phyloP scores from a whole-genome alignment of 176 grass and related monocot species.

The Oryza glumipatula region DNA sequence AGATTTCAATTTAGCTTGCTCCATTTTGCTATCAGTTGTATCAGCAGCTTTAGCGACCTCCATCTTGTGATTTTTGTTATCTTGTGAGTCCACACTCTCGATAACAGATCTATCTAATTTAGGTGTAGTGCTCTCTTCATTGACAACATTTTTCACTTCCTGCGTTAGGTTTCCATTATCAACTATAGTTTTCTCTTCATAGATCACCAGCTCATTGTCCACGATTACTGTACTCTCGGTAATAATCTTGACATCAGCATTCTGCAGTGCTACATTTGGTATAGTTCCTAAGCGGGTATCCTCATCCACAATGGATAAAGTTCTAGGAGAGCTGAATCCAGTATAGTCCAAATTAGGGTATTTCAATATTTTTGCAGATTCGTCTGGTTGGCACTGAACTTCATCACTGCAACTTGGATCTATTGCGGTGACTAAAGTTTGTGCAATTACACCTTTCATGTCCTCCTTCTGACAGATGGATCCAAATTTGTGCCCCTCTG shows the following conservation, averaged over 20 bases:
- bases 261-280: slow-evolving; percentile 39
- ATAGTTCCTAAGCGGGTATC: slow-evolving; percentile 35
- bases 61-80: slow-evolving; percentile 36
- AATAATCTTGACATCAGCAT: slow-evolving; percentile 60
- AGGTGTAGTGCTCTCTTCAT: slow-evolving; percentile 52
- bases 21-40: slow-evolving; percentile 41
- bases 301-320: slow-evolving; percentile 33
- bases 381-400: slow-evolving; percentile 37
- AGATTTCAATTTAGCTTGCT: slow-evolving; percentile 31
- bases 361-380: slow-evolving; percentile 39
- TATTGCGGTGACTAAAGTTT: slow-evolving; percentile 54
- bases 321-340: slow-evolving; percentile 42
- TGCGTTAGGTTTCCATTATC: slow-evolving; percentile 55
- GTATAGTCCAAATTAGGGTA: slow-evolving; percentile 45
- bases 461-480: slow-evolving; percentile 64
- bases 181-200: slow-evolving; percentile 94
- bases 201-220: slow-evolving; percentile 61
- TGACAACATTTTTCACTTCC: slow-evolving; percentile 68
- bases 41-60: slow-evolving; percentile 35
- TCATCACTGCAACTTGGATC: slow-evolving; percentile 54
- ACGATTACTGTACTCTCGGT: slow-evolving; percentile 57
- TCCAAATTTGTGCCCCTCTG: slow-evolving; percentile 47
- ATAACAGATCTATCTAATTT: slow-evolving; percentile 24
- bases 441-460: slow-evolving; percentile 63
- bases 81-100: slow-evolving; percentile 34